A percentile compares a stretch with the other conserved stretches of the same genome.
Evolutionary conservation across 1,284 basidiomycete genomes (phyloP).

Genomic region (Puccinia sorghi): DNA sequence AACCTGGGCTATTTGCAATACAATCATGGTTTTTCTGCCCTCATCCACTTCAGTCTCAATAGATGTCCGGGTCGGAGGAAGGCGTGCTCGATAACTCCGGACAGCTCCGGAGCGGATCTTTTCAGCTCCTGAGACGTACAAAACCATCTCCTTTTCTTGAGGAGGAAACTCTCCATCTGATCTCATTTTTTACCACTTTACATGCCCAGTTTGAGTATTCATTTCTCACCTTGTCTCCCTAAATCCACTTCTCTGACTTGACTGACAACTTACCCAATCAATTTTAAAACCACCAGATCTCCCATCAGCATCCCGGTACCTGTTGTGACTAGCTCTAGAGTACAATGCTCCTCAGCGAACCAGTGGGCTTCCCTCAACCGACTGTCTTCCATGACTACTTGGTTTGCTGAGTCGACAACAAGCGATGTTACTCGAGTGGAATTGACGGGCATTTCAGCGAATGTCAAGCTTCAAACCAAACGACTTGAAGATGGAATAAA

Average conservation of each 20-base stretch:
- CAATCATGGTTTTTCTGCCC: no score
- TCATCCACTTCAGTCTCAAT: no score
- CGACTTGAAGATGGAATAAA: neutral
- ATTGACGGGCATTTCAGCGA: neutral
- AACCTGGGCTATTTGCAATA: no score
- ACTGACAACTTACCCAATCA: neutral
- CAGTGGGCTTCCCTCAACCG: neutral
- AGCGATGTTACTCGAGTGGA: neutral
- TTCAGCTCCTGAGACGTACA: no score
- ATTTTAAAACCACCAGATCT: neutral
- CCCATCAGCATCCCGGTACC: neutral
- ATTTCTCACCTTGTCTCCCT: neutral
- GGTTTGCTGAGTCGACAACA: neutral
- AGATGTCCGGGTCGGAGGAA: no score
- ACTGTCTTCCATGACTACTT: neutral
- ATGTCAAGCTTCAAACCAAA: neutral
- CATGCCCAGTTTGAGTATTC: no score
- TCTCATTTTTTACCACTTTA: no score
- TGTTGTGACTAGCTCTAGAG: neutral
- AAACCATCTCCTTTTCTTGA: no score
- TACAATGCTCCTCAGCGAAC: neutral
- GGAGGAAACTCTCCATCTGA: no score
- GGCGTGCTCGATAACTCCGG: no score
- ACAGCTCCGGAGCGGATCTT: no score
- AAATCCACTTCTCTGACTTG: neutral